Percentiles rank a stretch among this genome's conserved stretches.
Evolutionary conservation across 1,284 basidiomycete species (phyloP).

Genomic region (Prillingera fragicola): DNA sequence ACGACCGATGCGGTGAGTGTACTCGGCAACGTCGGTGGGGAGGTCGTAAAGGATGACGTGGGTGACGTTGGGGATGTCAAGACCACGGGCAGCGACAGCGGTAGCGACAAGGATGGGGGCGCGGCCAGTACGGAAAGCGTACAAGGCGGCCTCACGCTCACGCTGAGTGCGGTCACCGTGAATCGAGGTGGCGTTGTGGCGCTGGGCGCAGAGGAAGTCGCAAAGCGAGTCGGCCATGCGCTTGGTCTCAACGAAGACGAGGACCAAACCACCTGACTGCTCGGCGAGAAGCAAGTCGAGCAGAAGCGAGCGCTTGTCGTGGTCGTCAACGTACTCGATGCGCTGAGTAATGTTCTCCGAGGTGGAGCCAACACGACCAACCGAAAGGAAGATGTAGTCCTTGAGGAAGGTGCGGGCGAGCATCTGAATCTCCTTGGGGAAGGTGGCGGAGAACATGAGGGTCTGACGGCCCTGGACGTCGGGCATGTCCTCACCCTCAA

Average conservation of each 20-base stretch:
- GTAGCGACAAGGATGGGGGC: conserved; percentile 97
- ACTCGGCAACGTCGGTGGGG: conserved; percentile 98
- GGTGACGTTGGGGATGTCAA: conserved; percentile 99
- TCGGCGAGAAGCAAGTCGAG: conserved; percentile 88
- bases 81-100: conserved; percentile 95
- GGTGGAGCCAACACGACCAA: conserved; percentile 96
- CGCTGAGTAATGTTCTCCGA: conserved; percentile 99
- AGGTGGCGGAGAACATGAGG: conserved; percentile 99
- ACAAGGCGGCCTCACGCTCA: conserved; percentile 91
- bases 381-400: conserved; percentile 93
- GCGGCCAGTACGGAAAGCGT: conserved; percentile 90
- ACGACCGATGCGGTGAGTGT: conserved; percentile 97
- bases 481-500: conserved; percentile 98
- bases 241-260: conserved; percentile 99
- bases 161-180: conserved; percentile 97
- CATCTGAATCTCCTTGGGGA: conserved; percentile 98
- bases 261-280: conserved; percentile 68
- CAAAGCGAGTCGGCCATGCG: conserved; percentile 98
- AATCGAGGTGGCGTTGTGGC: conserved; percentile 88
- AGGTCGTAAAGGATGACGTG: conserved; percentile 95
- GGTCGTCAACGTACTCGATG: conserved; percentile 97
- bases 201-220: conserved; percentile 84
- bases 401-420: conserved; percentile 94
- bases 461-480: conserved; percentile 87
- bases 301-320: conserved; percentile 93